Evolutionary conservation across 768 basidiomycete genomes (phyloP).

Genomic region (Hypholoma fasciculare): DNA sequence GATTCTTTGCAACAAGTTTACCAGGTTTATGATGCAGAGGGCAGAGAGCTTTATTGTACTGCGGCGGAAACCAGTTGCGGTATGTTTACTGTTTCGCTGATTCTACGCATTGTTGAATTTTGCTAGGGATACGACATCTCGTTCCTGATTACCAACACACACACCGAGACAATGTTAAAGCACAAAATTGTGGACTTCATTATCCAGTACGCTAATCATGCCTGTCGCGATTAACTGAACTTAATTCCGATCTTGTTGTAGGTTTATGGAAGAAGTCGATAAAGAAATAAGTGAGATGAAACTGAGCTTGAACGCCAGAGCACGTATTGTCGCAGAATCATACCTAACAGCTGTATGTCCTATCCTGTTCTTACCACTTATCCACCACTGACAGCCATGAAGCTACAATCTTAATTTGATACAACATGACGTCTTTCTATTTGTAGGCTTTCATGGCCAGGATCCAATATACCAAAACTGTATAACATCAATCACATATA

Average conservation of each 20-base stretch:
- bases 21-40: constrained; percentile 98
- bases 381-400: neutral
- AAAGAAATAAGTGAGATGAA: constrained; percentile 99
- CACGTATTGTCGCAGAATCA: constrained; percentile 96
- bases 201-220: constrained; percentile 71
- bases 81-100: constrained; percentile 33
- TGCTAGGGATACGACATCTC: constrained; percentile 95
- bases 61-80: constrained; percentile 89
- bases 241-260: constrained; percentile 25
- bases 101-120: neutral
- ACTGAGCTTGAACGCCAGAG: constrained; percentile 91
- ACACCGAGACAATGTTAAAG: constrained; percentile 98
- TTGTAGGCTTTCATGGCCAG: neutral
- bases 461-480: constrained; percentile 1
- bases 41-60: constrained; percentile 98
- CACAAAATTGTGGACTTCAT: constrained; percentile 99
- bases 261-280: constrained; percentile 99
- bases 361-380: neutral
- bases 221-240: neutral
- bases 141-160: constrained; percentile 95
- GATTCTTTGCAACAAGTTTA: constrained; percentile 97
- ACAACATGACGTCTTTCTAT: neutral
- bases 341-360: constrained; percentile 84
- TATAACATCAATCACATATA: neutral
- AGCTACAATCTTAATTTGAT: constrained; percentile 5